Conservation (phyloP, 257 asterid genomes). For the Anisodus acutangulus region DNA sequence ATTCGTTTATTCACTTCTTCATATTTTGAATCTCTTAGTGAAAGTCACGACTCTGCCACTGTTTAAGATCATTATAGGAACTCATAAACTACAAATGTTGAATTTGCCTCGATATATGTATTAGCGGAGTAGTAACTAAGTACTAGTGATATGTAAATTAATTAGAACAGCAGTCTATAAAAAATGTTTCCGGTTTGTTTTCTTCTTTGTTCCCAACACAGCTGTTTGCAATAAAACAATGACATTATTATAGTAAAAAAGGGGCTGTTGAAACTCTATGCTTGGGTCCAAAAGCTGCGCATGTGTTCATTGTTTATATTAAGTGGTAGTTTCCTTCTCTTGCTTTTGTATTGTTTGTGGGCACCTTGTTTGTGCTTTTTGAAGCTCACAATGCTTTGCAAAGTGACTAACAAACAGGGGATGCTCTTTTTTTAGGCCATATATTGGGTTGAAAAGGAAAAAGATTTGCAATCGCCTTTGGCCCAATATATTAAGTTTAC, state of each 20-base stretch:
- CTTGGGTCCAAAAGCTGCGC: not conserved
- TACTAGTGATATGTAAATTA: not conserved
- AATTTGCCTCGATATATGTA: no score
- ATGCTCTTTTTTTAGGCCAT: not conserved
- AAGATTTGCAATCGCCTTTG: not conserved
- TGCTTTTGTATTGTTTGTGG: conserved; percentile 16
- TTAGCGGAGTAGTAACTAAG: not conserved
- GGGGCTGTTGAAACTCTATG: not conserved
- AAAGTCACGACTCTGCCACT: no score
- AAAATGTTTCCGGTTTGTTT: not conserved
- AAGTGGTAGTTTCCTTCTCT: conserved; percentile 3
- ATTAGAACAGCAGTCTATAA: not conserved
- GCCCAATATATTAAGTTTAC: not conserved
- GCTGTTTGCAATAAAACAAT: conserved; percentile 16
- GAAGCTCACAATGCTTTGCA: not conserved
- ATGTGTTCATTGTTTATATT: conserved; percentile 5
- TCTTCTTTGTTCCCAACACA: not conserved
- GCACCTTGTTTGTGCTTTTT: not conserved
- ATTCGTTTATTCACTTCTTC: no score
- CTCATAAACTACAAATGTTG: no score
- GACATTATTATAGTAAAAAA: not conserved
- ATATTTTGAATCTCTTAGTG: no score
- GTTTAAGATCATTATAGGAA: no score
- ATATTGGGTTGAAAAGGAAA: not conserved
- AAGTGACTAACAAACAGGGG: not conserved